Base-by-base conservation (phyloP, 208 protist species). In the Trypanosoma mega region DNA sequence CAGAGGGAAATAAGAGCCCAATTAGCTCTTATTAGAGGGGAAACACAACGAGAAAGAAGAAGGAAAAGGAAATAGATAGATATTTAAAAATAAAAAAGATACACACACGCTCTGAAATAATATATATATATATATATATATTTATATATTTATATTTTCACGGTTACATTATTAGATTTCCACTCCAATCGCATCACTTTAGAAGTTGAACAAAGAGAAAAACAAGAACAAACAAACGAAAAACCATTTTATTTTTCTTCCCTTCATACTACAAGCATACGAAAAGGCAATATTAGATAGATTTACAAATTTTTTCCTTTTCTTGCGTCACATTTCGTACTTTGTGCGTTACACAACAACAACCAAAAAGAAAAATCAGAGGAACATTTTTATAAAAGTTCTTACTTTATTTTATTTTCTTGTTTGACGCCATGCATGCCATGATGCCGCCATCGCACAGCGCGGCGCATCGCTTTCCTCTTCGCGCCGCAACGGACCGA, bases 401-500 rank as follows among this genome's bases (percentile, higher is more conserved):
- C n/a, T n/a, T n/a, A n/a, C n/a, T n/a, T n/a, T n/a, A n/a, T n/a
- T n/a, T n/a, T n/a, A n/a, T n/a, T n/a, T n/a, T n/a, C n/a, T n/a
- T n/a, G n/a, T n/a, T n/a, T n/a, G n/a, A n/a, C 34, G 34, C 34
- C 8, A 39, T 39, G 34, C 34, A 39, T 6, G 34, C 34, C 8
- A 39, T 39, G 6, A 6, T 12, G 48, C 48, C 34, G 31, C 44
- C 3, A n/a, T 20, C 27, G 9, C 33, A 49, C 26, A 48, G 24
- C 23, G 33, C 48, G 36, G 58, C 47, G 14, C 50, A 56, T 18
- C 51, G 61, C 11, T 43, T 52, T 24, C 29, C 34, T 11, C 62
- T 43, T 3, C 34, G 11, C 2, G 50, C 56, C 6, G 41, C n/a
- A 7, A 56, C 12, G 18, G 57, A 67, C 6, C 49, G 47, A 39